These are phyloP conservation scores for Oryza nivara DNA, from an alignment of 176 grass and related monocot genomes.

Conservation along the genomic window DNA sequence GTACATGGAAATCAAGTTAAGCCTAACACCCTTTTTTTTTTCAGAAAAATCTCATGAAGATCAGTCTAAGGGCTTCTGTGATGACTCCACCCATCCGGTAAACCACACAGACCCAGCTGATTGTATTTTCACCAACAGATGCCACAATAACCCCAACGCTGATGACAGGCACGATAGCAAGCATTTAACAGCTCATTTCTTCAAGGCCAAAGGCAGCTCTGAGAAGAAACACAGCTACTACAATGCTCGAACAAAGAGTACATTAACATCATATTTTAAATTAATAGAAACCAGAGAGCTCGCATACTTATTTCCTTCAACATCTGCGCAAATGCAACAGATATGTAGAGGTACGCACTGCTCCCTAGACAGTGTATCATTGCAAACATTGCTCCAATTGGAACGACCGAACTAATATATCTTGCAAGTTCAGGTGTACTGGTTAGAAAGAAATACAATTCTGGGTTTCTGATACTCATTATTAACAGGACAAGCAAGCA, in stretches of 20 bases:
- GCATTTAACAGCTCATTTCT: constrained; percentile 91
- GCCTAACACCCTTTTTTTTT: constrained; percentile 83
- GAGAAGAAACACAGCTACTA: constrained; percentile 96
- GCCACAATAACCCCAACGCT: constrained; percentile 91
- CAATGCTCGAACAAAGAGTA: constrained; percentile 30
- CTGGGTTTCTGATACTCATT: not conserved
- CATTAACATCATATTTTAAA: constrained; percentile 24
- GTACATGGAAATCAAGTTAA: constrained; percentile 96
- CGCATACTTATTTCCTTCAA: constrained; percentile 93
- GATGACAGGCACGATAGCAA: constrained; percentile 90
- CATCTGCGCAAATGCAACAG: constrained; percentile 99
- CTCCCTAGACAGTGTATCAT: constrained; percentile 97
- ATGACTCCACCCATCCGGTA: constrained; percentile 97
- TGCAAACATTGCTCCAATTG: constrained; percentile 98
- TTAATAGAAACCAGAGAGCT: constrained; percentile 20
- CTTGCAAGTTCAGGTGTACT: constrained; percentile 55
- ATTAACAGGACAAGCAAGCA: constrained; percentile 23
- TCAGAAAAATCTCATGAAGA: constrained; percentile 99
- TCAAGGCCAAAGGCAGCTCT: constrained; percentile 86
- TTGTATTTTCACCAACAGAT: constrained; percentile 90
- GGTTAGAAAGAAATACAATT: constrained; percentile 16
- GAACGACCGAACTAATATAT: constrained; percentile 92
- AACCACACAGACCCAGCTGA: constrained; percentile 91
- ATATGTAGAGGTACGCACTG: constrained; percentile 98
- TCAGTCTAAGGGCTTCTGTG: constrained; percentile 86